A percentile compares a stretch with the other conserved stretches of the same genome.
Evolutionary conservation across 176 grass and related monocot genomes (phyloP).

Genomic region (Bolboschoenus planiculmis): DNA sequence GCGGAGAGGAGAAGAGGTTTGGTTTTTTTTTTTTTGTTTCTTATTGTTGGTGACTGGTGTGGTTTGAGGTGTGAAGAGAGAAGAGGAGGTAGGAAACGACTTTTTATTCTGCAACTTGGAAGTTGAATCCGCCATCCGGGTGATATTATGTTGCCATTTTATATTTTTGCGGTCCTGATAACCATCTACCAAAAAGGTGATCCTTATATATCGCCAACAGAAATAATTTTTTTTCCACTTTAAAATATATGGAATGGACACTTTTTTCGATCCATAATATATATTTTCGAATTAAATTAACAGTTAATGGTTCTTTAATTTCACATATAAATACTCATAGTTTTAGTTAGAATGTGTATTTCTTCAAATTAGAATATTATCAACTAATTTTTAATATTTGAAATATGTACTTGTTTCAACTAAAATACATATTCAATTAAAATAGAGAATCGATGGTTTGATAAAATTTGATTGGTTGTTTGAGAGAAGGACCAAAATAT

Average conservation of each 20-base stretch:
- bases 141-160: slow-evolving; percentile 16
- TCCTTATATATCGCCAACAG: neutral
- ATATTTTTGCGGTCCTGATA: neutral
- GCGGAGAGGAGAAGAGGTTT: neutral
- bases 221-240: neutral
- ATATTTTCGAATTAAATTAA: neutral
- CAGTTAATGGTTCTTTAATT: neutral
- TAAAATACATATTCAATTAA: too few species aligned
- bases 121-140: slow-evolving; percentile 25
- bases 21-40: neutral
- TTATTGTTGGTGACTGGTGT: neutral
- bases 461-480: too few species aligned
- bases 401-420: too few species aligned
- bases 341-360: neutral
- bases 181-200: neutral
- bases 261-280: too few species aligned
- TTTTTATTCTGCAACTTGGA: slow-evolving; percentile 9
- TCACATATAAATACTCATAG: neutral
- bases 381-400: too few species aligned
- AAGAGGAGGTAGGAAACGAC: neutral
- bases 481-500: neutral
- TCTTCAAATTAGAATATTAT: neutral
- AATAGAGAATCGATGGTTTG: too few species aligned
- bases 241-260: neutral
- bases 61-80: neutral